These are phyloP conservation scores for Huiozyma naganishii DNA, from an alignment of 805 yeast species.

Conservation along the genomic window DNA sequence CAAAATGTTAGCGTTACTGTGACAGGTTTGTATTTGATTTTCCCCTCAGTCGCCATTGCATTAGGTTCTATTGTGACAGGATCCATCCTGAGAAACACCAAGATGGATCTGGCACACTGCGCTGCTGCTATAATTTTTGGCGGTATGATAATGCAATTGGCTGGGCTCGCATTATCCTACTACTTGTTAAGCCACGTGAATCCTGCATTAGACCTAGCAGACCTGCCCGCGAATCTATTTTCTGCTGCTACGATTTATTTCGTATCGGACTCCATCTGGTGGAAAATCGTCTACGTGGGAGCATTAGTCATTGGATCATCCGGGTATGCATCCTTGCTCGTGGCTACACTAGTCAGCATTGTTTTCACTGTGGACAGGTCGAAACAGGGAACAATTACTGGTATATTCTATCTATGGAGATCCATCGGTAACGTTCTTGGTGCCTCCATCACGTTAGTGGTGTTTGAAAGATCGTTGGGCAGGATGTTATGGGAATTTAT, in stretches of 20 bases:
- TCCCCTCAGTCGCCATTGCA: constrained; percentile 46
- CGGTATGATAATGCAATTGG: constrained; percentile 16
- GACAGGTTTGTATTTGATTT: constrained; percentile 44
- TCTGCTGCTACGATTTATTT: constrained; percentile 5
- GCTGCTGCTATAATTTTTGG: constrained; percentile 17
- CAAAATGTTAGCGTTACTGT: constrained; percentile 40
- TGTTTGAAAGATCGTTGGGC: constrained; percentile 28
- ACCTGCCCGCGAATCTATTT: constrained; percentile 1
- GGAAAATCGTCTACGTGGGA: constrained; percentile 24
- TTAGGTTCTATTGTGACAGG: constrained; percentile 49
- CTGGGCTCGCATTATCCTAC: constrained; percentile 12
- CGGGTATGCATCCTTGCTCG: constrained; percentile 42
- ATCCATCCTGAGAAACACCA: constrained; percentile 28
- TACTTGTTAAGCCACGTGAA: constrained; percentile 10
- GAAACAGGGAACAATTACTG: constrained; percentile 39
- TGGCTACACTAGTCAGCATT: constrained; percentile 48
- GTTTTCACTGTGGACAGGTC: constrained; percentile 35
- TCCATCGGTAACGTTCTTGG: constrained; percentile 40
- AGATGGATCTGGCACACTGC: constrained; percentile 21
- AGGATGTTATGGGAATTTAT: constrained; percentile 26
- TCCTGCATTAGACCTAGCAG: constrained; percentile 9
- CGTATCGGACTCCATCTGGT: constrained; percentile 10
- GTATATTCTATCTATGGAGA: constrained; percentile 39
- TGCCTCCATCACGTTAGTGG: constrained; percentile 32
- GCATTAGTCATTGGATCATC: constrained; percentile 33